Evolutionary conservation across 352 stramenopile genomes (phyloP).

Genomic region (Hyaloperonospora arabidopsidis): DNA sequence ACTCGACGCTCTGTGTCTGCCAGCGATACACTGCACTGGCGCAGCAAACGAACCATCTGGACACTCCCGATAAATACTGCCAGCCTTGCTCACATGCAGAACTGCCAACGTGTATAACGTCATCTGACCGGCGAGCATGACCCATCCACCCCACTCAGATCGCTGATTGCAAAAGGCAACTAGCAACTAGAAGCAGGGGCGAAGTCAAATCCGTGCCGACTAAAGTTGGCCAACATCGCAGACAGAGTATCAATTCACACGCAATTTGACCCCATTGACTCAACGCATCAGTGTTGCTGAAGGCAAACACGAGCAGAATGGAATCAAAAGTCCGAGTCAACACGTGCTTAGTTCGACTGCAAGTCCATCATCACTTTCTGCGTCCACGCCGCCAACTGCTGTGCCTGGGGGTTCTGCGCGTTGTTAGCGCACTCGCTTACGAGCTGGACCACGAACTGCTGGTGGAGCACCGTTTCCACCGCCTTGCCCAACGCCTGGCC

Average conservation of each 20-base stretch:
- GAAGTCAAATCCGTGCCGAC: conserved; percentile 2
- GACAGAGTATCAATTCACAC: conserved; percentile 2
- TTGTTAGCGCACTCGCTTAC: conserved; percentile 66
- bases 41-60: conserved; percentile 10
- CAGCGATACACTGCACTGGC: conserved; percentile 5
- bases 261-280: conserved; percentile 4
- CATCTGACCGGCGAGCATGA: conserved; percentile 5
- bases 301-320: conserved; percentile 24
- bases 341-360: conserved; percentile 36
- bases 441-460: conserved; percentile 66
- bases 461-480: conserved; percentile 53
- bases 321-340: conserved; percentile 10
- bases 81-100: conserved; percentile 24
- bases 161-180: conserved; percentile 29
- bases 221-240: conserved; percentile 9
- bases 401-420: conserved; percentile 53
- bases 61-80: conserved; percentile 30
- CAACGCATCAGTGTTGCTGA: conserved; percentile 15
- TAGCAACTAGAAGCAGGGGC: conserved; percentile 10
- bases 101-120: conserved; percentile 5
- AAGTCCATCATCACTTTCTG: conserved; percentile 70
- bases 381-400: conserved; percentile 67
- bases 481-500: conserved; percentile 62
- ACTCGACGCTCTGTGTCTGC: conserved; percentile 9
- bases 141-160: conserved; percentile 30